These are phyloP conservation scores for Phytopythium sindhum DNA, from an alignment of 352 stramenopile species.

Conservation along the genomic window DNA sequence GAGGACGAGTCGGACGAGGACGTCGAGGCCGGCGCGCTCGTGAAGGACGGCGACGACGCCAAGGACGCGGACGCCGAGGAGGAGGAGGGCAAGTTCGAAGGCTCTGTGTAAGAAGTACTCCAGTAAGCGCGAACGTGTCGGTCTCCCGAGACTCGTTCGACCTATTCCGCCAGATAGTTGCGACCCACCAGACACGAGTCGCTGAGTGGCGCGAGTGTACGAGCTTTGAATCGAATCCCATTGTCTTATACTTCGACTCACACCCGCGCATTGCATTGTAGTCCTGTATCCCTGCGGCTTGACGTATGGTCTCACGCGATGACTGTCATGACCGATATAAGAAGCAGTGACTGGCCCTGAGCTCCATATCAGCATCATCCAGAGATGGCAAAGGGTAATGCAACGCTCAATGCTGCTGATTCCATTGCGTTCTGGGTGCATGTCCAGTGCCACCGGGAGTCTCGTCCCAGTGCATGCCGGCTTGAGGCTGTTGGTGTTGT, in stretches of 20 bases:
- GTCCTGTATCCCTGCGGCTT: too few relatives aligned
- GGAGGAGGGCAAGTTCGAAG: constrained; percentile 56
- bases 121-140: background rate
- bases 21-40: constrained; percentile 24
- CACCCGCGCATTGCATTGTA: too few relatives aligned
- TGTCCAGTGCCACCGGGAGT: too few relatives aligned
- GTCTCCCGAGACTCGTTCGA: too few relatives aligned
- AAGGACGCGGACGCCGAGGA: constrained; percentile 25
- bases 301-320: too few relatives aligned
- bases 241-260: background rate
- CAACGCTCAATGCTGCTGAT: too few relatives aligned
- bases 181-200: too few relatives aligned
- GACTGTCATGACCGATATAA: too few relatives aligned
- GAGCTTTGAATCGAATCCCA: background rate
- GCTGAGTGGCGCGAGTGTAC: background rate
- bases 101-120: constrained; percentile 33
- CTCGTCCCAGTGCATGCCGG: too few relatives aligned
- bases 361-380: background rate
- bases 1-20: constrained; percentile 35
- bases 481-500: too few relatives aligned
- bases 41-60: constrained; percentile 24
- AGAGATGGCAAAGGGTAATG: background rate
- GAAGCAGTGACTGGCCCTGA: too few relatives aligned
- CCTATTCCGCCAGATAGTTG: background rate
- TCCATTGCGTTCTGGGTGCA: background rate